These are phyloP conservation scores for Irpex sp. DNA, from an alignment of 1,284 basidiomycete species.

Conservation along the genomic window DNA sequence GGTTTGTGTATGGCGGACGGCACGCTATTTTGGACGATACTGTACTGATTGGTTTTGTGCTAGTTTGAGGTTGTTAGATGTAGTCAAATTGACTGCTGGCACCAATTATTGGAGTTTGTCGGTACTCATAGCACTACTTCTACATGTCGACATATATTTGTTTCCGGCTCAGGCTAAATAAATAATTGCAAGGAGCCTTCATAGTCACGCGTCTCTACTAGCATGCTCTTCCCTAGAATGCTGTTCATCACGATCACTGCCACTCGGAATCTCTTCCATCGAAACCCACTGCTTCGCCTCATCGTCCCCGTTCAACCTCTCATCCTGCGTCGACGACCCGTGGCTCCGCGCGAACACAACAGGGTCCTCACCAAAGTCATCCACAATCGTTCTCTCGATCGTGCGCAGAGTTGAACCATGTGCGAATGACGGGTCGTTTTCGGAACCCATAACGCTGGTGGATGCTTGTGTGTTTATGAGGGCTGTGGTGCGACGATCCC, in stretches of 20 bases:
- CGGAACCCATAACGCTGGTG: background rate
- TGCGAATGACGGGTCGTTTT: background rate
- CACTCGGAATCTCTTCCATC: background rate
- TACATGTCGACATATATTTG: no score
- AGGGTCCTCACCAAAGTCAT: constrained; percentile 15
- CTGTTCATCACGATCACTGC: background rate
- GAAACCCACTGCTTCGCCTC: background rate
- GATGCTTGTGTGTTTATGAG: background rate
- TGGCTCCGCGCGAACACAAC: background rate
- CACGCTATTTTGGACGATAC: no score
- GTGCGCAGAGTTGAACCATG: background rate
- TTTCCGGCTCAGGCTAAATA: no score
- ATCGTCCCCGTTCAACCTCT: background rate
- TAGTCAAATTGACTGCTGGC: no score
- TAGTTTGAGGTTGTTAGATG: no score
- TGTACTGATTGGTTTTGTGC: no score
- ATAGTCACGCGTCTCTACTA: no score
- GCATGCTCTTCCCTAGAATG: background rate
- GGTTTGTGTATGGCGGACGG: no score
- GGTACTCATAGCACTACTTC: no score
- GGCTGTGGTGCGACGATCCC: constrained; percentile 16
- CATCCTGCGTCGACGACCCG: background rate
- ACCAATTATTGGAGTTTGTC: no score
- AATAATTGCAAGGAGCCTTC: no score
- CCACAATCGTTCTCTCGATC: constrained; percentile 4